Evolutionary conservation across 805 yeast species (phyloP).

Genomic region (Gaillardinia entomophila): DNA sequence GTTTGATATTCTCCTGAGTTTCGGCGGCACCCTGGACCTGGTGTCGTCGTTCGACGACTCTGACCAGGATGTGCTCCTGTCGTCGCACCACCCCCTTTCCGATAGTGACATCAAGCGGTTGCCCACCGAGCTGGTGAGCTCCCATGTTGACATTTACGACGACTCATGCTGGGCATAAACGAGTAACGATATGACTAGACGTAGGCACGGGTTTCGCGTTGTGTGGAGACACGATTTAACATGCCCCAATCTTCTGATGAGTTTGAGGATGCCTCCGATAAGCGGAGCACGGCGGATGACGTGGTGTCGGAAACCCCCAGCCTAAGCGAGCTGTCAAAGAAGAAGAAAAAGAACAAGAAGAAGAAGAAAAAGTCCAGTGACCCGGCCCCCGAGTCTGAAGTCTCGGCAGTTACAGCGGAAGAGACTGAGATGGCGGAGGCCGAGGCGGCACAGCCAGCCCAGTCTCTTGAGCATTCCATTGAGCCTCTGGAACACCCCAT

Average conservation of each 20-base stretch:
- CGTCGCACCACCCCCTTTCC: background rate
- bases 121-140: background rate
- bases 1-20: background rate
- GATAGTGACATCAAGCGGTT: background rate
- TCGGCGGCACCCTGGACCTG: background rate
- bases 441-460: too few species aligned
- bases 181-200: too few species aligned
- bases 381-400: background rate
- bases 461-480: too few species aligned
- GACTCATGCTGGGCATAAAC: background rate
- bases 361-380: constrained; percentile 2
- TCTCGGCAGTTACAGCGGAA: too few species aligned
- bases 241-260: constrained; percentile 11
- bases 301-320: constrained; percentile 1
- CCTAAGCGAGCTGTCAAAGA: constrained; percentile 6
- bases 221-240: constrained; percentile 5
- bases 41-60: background rate
- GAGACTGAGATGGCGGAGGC: too few species aligned
- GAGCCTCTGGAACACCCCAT: too few species aligned
- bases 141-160: background rate
- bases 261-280: constrained; percentile 14
- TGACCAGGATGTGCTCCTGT: background rate
- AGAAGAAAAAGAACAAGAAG: constrained; percentile 4
- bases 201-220: background rate
- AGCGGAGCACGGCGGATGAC: constrained; percentile 1